Base-by-base conservation (phyloP, 441 rosid genomes). In the Brassica hybrid region DNA sequence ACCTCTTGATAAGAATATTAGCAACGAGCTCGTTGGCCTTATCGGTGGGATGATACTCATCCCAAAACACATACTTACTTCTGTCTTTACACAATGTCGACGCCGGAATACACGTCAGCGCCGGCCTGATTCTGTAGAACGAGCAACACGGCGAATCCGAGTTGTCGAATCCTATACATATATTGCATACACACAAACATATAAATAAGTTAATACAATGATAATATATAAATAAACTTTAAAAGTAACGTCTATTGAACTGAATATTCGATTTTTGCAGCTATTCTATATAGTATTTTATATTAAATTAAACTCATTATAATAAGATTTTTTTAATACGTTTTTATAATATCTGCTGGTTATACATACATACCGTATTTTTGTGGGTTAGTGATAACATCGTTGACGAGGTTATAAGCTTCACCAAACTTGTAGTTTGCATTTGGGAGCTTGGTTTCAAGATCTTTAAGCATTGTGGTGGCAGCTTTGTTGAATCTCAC, bases 61-160 rank as follows among this genome's bases (percentile, higher is more conserved):
- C 99, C 99, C 99, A 94, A 65, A 94, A 94, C 56, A 50, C 56
- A 50, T 50, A 50, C 56, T 90, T 87, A 85, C 92, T 94, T 84
- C 99, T 83, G 80, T 94, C 99, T 41, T 83, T 71, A 78, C 98
- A 94, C 85, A 94, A 65, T 41, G 79, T 88, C 5, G 99, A 94
- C 65, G 89, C 89, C 1, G 99, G 99, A 11, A 87, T 2, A 71
- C 98, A 94, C 5, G 98, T 94, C 7, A 94, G 81, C 16, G 98
- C 93, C 11, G 97, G 98, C 48, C 97, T 73, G 71, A 94, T 92
- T 34, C 67, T 87, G 65, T 97, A 95, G 36, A 90, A 79, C 4
- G 97, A 91, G 85, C 98, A 94, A 78, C 99, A 94, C 9, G 99
- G 99, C 16, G 96, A 91, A 69, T 94, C 93, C 1, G 98, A 63